Conservation (phyloP, 2,329 filamentous ascomycete genomes). For the Sarocladium strictum region DNA sequence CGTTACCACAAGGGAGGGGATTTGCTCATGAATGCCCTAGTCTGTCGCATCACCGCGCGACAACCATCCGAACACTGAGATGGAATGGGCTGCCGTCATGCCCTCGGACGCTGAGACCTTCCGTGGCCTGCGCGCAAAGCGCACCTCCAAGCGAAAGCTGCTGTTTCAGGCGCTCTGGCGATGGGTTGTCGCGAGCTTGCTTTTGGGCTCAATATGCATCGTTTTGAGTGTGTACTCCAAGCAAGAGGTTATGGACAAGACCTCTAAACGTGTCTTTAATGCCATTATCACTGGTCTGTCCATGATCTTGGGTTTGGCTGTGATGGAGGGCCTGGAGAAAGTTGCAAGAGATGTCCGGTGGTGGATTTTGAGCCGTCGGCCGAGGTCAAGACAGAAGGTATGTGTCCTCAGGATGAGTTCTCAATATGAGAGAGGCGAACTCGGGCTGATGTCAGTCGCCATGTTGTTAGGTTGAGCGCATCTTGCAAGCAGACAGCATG, state of each 20-base stretch:
- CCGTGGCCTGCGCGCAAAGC: not conserved
- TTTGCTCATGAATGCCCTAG: no score
- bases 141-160: not conserved
- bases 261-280: conserved; percentile 26
- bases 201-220: not conserved
- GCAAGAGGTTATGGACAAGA: not conserved
- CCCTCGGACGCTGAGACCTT: not conserved
- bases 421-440: no score
- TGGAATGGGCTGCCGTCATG: not conserved
- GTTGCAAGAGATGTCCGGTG: conserved; percentile 38
- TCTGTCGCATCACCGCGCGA: no score
- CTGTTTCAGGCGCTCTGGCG: not conserved
- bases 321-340: conserved; percentile 35
- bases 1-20: no score
- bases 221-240: not conserved
- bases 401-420: no score
- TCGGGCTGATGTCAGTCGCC: no score
- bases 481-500: conserved; percentile 22
- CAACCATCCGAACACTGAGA: no score
- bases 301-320: conserved; percentile 35
- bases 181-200: not conserved
- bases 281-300: conserved; percentile 36
- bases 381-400: conserved; percentile 33
- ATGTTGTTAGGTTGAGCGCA: not conserved
- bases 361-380: conserved; percentile 34